Conservation (phyloP, 1,284 basidiomycete genomes). For the Trichosporon coremiiforme region DNA sequence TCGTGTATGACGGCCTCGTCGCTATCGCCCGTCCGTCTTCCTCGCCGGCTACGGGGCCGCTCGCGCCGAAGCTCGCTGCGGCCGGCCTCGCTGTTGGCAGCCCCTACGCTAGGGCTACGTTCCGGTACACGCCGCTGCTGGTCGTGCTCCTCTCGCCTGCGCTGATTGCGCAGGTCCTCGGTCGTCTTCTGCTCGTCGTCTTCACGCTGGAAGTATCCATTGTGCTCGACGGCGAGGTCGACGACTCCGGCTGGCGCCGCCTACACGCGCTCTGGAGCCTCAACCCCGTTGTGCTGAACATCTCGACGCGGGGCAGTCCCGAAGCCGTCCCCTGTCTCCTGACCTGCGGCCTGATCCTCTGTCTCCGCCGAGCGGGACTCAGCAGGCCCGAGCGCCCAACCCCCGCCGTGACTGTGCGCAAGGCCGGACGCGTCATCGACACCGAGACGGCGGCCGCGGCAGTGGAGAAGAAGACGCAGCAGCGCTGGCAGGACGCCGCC, state of each 20-base stretch:
- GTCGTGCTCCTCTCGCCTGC: constrained; percentile 82
- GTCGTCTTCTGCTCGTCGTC: constrained; percentile 83
- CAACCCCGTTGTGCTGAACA: constrained; percentile 92
- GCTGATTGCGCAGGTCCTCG: constrained; percentile 76
- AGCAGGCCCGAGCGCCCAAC: neutral
- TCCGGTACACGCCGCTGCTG: constrained; percentile 93
- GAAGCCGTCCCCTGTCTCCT: constrained; percentile 78
- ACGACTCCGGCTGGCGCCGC: constrained; percentile 32
- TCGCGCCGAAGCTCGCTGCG: neutral
- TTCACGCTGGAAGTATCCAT: constrained; percentile 81
- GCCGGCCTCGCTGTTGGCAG: constrained; percentile 57
- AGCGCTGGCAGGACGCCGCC: constrained; percentile 58
- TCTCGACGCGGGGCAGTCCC: constrained; percentile 93
- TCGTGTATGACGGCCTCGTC: constrained; percentile 86
- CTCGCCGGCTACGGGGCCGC: constrained; percentile 19
- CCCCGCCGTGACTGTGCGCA: neutral
- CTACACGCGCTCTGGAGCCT: constrained; percentile 70
- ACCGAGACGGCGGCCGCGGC: neutral
- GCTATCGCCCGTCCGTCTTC: neutral
- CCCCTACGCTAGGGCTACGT: constrained; percentile 91
- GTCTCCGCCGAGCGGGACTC: constrained; percentile 62
- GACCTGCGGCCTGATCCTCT: constrained; percentile 64
- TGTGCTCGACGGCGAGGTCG: constrained; percentile 65
- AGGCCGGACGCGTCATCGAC: neutral
- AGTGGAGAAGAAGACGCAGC: neutral